These are phyloP conservation scores for Solanum pinnatisectum DNA, from an alignment of 257 asterid genomes.

Conservation along the genomic window DNA sequence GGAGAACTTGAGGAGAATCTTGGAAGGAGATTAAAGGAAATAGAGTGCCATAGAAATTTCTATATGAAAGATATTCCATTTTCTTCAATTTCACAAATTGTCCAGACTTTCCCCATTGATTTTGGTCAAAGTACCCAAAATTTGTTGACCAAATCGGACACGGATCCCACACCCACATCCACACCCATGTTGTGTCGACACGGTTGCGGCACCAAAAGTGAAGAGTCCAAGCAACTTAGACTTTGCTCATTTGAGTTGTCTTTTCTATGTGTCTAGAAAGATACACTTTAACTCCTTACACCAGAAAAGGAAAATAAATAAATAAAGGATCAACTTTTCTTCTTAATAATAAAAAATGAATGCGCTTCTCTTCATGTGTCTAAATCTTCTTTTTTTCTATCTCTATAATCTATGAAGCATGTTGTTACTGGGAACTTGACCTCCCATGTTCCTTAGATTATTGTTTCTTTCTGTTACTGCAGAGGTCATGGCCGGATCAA, in stretches of 20 bases:
- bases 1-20: not conserved
- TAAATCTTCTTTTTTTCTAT: not conserved
- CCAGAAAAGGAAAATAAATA: not conserved
- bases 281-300: not conserved
- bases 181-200: not conserved
- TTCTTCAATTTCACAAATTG: not conserved
- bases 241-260: not conserved
- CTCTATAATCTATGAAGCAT: not conserved
- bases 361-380: not conserved
- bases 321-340: not conserved
- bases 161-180: not conserved
- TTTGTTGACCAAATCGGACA: not conserved
- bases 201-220: not conserved
- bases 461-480: conserved; percentile 34
- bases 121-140: not conserved
- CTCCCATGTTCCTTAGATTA: conserved; percentile 9
- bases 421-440: not conserved
- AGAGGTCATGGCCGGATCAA: conserved; percentile 90
- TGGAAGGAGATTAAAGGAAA: not conserved
- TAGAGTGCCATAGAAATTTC: not conserved
- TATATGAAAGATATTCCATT: too few species aligned
- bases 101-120: not conserved
- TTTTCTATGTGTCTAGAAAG: not conserved
- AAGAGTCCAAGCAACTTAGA: not conserved
- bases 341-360: not conserved